These are phyloP conservation scores for Erythrobasidium yunnanense DNA, from an alignment of 768 basidiomycete species.

Conservation along the genomic window DNA sequence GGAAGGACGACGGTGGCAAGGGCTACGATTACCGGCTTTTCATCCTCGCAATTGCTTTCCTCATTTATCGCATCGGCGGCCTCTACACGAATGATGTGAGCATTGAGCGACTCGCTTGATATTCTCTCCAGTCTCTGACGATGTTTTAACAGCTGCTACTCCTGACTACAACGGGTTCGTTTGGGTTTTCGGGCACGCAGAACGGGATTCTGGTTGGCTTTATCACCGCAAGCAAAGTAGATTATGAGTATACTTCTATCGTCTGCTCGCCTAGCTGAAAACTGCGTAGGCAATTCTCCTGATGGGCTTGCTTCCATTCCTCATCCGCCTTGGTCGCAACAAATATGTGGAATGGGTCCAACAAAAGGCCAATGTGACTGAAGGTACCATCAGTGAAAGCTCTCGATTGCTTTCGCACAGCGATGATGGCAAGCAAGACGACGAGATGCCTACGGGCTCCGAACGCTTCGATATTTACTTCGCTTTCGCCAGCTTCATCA, in stretches of 20 bases:
- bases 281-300: constrained; percentile 7
- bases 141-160: constrained; percentile 1
- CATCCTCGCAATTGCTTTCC: constrained; percentile 12
- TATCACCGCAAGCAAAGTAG: constrained; percentile 11
- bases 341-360: constrained; percentile 13
- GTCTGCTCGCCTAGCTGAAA: background rate
- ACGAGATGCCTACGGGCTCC: background rate
- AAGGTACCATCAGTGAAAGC: constrained; percentile 7
- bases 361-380: background rate
- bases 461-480: constrained; percentile 23
- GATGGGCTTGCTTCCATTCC: constrained; percentile 18
- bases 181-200: constrained; percentile 13
- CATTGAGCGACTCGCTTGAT: background rate
- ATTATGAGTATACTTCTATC: background rate
- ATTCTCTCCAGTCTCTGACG: background rate
- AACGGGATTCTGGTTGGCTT: constrained; percentile 17
- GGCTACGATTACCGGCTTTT: constrained; percentile 14
- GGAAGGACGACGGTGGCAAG: background rate
- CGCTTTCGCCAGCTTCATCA: background rate
- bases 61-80: constrained; percentile 15
- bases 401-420: background rate
- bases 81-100: constrained; percentile 27
- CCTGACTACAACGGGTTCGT: constrained; percentile 18
- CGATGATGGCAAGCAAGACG: background rate
- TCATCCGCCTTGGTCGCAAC: background rate